Percentiles rank a stretch among this genome's conserved stretches.
Evolutionary conservation across 2,329 filamentous ascomycete genomes (phyloP).

Genomic region (Davidsoniella eucalypti): DNA sequence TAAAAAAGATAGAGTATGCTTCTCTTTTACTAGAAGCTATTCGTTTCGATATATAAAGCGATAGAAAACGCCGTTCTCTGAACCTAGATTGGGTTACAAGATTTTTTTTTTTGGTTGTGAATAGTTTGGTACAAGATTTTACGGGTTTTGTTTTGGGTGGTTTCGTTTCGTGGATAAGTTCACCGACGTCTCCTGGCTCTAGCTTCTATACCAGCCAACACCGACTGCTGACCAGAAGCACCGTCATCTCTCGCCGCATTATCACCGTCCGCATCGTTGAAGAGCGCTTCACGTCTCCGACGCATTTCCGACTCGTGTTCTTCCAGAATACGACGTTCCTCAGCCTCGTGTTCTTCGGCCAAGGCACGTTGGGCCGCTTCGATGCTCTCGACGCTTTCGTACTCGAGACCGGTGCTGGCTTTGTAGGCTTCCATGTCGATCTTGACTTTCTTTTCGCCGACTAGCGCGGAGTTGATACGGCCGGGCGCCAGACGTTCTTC

Average conservation of each 20-base stretch:
- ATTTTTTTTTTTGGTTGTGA: too few relatives aligned
- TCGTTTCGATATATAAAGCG: too few relatives aligned
- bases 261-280: slow-evolving; percentile 22
- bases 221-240: not conserved
- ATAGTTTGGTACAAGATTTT: not conserved
- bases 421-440: slow-evolving; percentile 48
- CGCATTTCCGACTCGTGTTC: slow-evolving; percentile 31
- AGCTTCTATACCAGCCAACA: not conserved
- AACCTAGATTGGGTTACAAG: too few relatives aligned
- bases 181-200: too few relatives aligned
- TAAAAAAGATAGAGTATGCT: too few relatives aligned
- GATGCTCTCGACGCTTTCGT: slow-evolving; percentile 38
- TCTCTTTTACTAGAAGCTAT: too few relatives aligned
- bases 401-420: slow-evolving; percentile 33
- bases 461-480: slow-evolving; percentile 47
- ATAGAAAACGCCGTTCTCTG: too few relatives aligned
- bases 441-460: slow-evolving; percentile 37
- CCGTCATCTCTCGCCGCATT: not conserved
- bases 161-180: too few relatives aligned
- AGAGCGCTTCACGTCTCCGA: slow-evolving; percentile 32
- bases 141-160: too few relatives aligned
- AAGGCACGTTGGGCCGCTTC: slow-evolving; percentile 36
- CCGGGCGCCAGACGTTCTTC: slow-evolving; percentile 54
- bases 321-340: slow-evolving; percentile 26
- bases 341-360: slow-evolving; percentile 29